Percentiles rank a stretch among this genome's conserved stretches.
phyloP scores from a whole-genome alignment of 1,284 basidiomycete genomes.

The Marasmius oreades region DNA sequence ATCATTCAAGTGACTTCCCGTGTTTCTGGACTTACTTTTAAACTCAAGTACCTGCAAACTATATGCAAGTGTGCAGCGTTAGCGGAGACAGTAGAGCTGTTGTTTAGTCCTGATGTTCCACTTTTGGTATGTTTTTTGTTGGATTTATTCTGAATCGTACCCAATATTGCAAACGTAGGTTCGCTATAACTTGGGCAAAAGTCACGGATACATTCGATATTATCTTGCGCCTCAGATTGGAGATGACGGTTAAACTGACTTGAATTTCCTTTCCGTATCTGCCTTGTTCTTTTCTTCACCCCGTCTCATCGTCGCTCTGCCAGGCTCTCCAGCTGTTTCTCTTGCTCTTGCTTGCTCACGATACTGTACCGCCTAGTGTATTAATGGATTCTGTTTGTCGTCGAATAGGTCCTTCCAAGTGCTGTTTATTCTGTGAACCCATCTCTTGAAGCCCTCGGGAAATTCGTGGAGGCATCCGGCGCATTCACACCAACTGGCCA shows the following conservation, averaged over 20 bases:
- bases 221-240: background rate
- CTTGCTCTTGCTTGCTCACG: too few species aligned
- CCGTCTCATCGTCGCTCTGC: too few species aligned
- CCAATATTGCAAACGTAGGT: background rate
- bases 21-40: background rate
- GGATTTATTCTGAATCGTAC: background rate
- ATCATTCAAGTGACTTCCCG: background rate
- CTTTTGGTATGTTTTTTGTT: background rate
- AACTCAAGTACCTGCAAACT: background rate
- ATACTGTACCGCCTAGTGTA: too few species aligned
- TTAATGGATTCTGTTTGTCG: too few species aligned
- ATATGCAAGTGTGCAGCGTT: background rate
- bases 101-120: background rate
- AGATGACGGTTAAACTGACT: background rate
- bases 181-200: background rate
- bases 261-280: too few species aligned
- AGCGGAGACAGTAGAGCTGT: background rate
- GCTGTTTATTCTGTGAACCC: too few species aligned
- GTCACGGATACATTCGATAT: background rate
- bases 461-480: too few species aligned
- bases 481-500: too few species aligned
- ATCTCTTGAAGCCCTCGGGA: too few species aligned
- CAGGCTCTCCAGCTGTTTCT: too few species aligned
- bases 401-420: too few species aligned
- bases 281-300: too few species aligned